Evolutionary conservation across 2,329 filamentous ascomycete species (phyloP).

Genomic region (Diaporthe ilicicola): DNA sequence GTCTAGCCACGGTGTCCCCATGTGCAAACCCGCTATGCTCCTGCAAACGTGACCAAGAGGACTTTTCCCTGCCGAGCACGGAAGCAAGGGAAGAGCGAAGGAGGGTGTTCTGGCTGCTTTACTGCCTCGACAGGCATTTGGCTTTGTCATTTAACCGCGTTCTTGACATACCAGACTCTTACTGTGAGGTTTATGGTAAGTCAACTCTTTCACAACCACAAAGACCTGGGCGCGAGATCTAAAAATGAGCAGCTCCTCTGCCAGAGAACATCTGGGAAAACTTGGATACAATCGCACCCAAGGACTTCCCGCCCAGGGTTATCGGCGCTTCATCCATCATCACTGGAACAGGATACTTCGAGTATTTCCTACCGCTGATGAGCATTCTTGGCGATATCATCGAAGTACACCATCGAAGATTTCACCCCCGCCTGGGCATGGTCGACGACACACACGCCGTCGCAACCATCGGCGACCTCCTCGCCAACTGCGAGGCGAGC

Average conservation of each 20-base stretch:
- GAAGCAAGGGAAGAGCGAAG: constrained; percentile 57
- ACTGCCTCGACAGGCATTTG: constrained; percentile 56
- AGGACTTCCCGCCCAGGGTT: constrained; percentile 44
- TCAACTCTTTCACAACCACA: background rate
- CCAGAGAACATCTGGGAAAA: constrained; percentile 52
- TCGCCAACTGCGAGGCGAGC: constrained; percentile 50
- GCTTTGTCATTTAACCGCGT: constrained; percentile 56
- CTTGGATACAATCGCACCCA: constrained; percentile 43
- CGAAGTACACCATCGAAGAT: constrained; percentile 53
- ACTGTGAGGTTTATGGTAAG: constrained; percentile 52
- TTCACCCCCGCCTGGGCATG: constrained; percentile 52
- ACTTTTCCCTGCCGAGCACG: constrained; percentile 38
- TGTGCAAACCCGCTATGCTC: constrained; percentile 45
- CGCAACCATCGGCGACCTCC: constrained; percentile 45
- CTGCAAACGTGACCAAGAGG: constrained; percentile 43
- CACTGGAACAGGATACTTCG: constrained; percentile 55
- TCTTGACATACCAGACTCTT: constrained; percentile 54
- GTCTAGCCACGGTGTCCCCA: constrained; percentile 36
- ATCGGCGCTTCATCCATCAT: constrained; percentile 50
- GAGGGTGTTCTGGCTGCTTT: constrained; percentile 58
- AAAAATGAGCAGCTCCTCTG: constrained; percentile 43
- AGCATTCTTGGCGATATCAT: constrained; percentile 58
- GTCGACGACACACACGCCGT: constrained; percentile 46
- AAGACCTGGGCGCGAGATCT: background rate
- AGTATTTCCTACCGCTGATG: constrained; percentile 60